phyloP scores from a whole-genome alignment of 495 filamentous ascomycete species.

The Baudoinia panamericana region DNA sequence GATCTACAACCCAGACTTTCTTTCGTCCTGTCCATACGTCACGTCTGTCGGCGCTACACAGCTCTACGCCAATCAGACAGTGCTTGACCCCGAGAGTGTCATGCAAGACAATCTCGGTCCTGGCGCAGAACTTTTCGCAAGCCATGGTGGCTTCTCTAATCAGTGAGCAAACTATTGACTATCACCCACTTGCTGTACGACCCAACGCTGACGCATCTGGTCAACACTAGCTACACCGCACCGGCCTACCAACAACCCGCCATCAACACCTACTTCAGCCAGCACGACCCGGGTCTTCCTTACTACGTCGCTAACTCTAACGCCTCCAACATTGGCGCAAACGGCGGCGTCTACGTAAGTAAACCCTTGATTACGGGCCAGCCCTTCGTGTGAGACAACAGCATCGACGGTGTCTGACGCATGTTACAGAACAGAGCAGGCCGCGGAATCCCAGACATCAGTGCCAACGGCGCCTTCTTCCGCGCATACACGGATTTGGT shows the following conservation, averaged over 20 bases:
- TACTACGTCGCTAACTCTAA: slow-evolving; percentile 10
- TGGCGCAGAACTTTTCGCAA: neutral
- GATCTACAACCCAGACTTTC: slow-evolving; percentile 17
- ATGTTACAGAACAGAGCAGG: slow-evolving; percentile 48
- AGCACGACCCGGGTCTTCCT: slow-evolving; percentile 4
- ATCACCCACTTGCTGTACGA: too few relatives aligned
- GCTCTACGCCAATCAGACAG: slow-evolving; percentile 10
- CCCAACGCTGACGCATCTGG: too few relatives aligned
- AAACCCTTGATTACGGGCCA: too few relatives aligned
- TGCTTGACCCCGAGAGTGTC: slow-evolving; percentile 15
- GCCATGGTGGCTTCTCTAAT: slow-evolving; percentile 13
- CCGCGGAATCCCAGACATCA: slow-evolving; percentile 52
- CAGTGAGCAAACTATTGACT: too few relatives aligned
- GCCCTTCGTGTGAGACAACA: too few relatives aligned
- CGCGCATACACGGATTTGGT: slow-evolving; percentile 15
- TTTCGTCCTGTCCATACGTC: slow-evolving; percentile 11
- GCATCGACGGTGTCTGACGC: too few relatives aligned
- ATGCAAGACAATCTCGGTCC: slow-evolving; percentile 14
- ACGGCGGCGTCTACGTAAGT: slow-evolving; percentile 28
- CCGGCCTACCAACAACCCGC: slow-evolving; percentile 12
- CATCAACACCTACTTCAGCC: slow-evolving; percentile 2
- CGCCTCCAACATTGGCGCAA: slow-evolving; percentile 12
- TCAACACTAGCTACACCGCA: neutral
- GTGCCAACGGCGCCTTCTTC: slow-evolving; percentile 34
- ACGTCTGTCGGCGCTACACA: slow-evolving; percentile 14